phyloP scores from a whole-genome alignment of 2,329 filamentous ascomycete genomes.

The Diaporthe citrichinensis region DNA sequence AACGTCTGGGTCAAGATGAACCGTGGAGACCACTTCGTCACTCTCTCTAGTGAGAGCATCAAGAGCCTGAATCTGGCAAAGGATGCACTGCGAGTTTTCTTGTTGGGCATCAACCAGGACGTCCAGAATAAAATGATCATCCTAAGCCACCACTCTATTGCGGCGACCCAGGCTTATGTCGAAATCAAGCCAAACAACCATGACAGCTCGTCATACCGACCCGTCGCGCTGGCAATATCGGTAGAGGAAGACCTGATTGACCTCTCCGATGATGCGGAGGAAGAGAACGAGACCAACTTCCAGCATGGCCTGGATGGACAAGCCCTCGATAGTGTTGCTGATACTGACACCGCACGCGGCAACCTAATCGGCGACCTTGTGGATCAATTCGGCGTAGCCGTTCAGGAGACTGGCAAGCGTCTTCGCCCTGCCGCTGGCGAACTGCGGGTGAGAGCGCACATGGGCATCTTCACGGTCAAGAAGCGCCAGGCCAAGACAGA shows the following conservation, averaged over 20 bases:
- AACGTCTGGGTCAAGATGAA: constrained; percentile 21
- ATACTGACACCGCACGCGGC: background rate
- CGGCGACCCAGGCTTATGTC: background rate
- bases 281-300: background rate
- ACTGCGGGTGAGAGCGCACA: constrained; percentile 34
- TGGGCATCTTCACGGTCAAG: constrained; percentile 26
- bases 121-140: constrained; percentile 1
- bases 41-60: background rate
- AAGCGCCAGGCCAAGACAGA: constrained; percentile 12
- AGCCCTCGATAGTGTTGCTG: background rate
- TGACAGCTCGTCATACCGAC: constrained; percentile 8
- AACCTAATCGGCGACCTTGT: background rate
- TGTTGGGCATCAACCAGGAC: constrained; percentile 27
- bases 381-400: background rate
- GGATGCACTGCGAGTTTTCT: constrained; percentile 28
- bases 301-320: background rate
- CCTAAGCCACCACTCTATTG: constrained; percentile 12
- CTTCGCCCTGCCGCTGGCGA: constrained; percentile 34
- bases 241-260: background rate
- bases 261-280: background rate
- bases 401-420: constrained; percentile 33
- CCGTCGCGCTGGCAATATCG: background rate
- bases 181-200: constrained; percentile 10
- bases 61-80: constrained; percentile 23
- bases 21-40: background rate